Conservation (phyloP, 768 basidiomycete genomes). For the Boletus speciosus region DNA sequence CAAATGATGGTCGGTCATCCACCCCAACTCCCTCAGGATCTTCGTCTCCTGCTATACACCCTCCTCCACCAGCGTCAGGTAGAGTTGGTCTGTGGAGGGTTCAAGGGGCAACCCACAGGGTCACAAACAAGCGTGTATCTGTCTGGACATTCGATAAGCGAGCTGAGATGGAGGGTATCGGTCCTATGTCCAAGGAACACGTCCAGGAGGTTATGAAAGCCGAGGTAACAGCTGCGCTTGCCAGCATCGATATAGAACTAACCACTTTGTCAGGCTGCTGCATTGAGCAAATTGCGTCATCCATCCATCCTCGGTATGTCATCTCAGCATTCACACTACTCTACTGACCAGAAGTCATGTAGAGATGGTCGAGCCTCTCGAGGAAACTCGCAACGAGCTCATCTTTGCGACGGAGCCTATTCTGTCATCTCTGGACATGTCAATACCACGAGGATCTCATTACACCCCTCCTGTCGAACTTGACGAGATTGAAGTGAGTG, state of each 20-base stretch:
- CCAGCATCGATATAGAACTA: conserved; percentile 1
- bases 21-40: conserved; percentile 35
- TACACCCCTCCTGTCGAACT: conserved; percentile 67
- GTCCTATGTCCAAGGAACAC: conserved; percentile 62
- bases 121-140: conserved; percentile 84
- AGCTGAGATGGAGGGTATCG: conserved; percentile 68
- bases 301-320: conserved; percentile 82
- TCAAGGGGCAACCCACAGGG: conserved; percentile 81
- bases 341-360: conserved; percentile 8
- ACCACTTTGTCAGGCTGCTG: conserved; percentile 59
- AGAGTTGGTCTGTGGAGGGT: conserved; percentile 88
- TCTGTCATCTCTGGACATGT: conserved; percentile 73
- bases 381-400: conserved; percentile 86
- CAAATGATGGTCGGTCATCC: conserved; percentile 35
- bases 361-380: conserved; percentile 98
- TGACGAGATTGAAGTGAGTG: conserved; percentile 89
- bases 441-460: conserved; percentile 63
- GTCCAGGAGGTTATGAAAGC: conserved; percentile 83
- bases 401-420: conserved; percentile 93
- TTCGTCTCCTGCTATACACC: conserved; percentile 33
- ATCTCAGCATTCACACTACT: neutral
- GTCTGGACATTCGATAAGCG: conserved; percentile 93
- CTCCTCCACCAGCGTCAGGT: conserved; percentile 42
- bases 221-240: conserved; percentile 56
- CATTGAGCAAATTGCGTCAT: conserved; percentile 82